A percentile compares a stretch with the other conserved stretches of the same genome.
Evolutionary conservation across 441 rosid species (phyloP).

Genomic region (Bruguiera hainesii): DNA sequence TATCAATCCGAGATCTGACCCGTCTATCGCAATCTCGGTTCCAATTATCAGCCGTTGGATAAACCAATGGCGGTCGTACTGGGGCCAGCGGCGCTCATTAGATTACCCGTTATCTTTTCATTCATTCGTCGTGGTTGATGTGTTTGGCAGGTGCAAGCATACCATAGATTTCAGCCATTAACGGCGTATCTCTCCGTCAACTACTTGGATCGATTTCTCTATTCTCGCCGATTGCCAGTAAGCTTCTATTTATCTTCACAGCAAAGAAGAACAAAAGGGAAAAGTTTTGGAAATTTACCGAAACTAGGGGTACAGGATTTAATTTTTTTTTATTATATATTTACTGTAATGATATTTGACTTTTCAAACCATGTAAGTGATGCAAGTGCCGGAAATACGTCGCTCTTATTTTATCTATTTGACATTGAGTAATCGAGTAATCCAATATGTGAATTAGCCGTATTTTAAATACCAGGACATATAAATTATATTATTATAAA

Average conservation of each 20-base stretch:
- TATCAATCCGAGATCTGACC: constrained; percentile 19
- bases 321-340: background rate
- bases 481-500: no score
- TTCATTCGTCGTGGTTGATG: background rate
- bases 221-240: constrained; percentile 72
- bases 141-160: constrained; percentile 62
- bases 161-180: constrained; percentile 65
- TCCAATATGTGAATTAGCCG: background rate
- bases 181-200: constrained; percentile 97
- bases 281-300: background rate
- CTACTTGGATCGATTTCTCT: constrained; percentile 86
- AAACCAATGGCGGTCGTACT: background rate
- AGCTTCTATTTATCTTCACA: constrained; percentile 13
- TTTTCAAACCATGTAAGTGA: constrained; percentile 36
- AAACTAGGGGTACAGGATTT: no score
- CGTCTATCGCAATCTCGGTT: background rate
- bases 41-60: constrained; percentile 6
- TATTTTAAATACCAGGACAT: no score
- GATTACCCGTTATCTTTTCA: background rate
- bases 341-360: constrained; percentile 26
- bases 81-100: constrained; percentile 8
- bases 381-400: background rate
- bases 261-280: background rate
- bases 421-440: background rate
- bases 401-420: background rate